phyloP scores from a whole-genome alignment of 2,329 filamentous ascomycete genomes.

The Rhexocercosporidium sp. region DNA sequence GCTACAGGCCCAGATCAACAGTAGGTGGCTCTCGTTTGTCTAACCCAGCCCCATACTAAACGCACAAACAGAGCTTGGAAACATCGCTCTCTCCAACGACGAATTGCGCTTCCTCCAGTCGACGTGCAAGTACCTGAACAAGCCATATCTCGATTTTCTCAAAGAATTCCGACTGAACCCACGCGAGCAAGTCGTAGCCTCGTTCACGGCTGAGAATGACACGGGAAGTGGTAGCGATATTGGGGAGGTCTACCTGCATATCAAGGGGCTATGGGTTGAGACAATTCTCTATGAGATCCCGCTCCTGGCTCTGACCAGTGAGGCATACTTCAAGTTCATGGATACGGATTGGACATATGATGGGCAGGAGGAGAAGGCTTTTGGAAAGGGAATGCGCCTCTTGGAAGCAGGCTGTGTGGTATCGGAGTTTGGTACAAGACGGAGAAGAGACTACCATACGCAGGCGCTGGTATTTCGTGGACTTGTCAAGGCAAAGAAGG shows the following conservation, averaged over 20 bases:
- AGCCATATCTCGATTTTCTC: slow-evolving; percentile 81
- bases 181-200: slow-evolving; percentile 75
- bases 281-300: slow-evolving; percentile 99
- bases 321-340: slow-evolving; percentile 97
- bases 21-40: slow-evolving; percentile 50
- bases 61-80: slow-evolving; percentile 70
- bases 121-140: slow-evolving; percentile 80
- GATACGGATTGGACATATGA: slow-evolving; percentile 91
- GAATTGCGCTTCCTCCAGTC: slow-evolving; percentile 80
- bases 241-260: slow-evolving; percentile 77
- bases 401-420: slow-evolving; percentile 84
- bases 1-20: slow-evolving; percentile 82
- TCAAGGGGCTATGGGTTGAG: slow-evolving; percentile 87
- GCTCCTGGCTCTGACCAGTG: slow-evolving; percentile 86
- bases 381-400: slow-evolving; percentile 77
- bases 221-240: slow-evolving; percentile 67
- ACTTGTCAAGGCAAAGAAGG: slow-evolving; percentile 77
- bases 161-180: slow-evolving; percentile 82
- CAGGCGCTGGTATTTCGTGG: slow-evolving; percentile 91
- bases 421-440: slow-evolving; percentile 91
- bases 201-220: slow-evolving; percentile 56
- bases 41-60: slow-evolving; percentile 36
- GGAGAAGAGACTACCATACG: slow-evolving; percentile 91
- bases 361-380: slow-evolving; percentile 84
- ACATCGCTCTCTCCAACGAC: slow-evolving; percentile 78